Evolutionary conservation across 305 asterid genomes (phyloP).

Genomic region (Fraxinus nigra): DNA sequence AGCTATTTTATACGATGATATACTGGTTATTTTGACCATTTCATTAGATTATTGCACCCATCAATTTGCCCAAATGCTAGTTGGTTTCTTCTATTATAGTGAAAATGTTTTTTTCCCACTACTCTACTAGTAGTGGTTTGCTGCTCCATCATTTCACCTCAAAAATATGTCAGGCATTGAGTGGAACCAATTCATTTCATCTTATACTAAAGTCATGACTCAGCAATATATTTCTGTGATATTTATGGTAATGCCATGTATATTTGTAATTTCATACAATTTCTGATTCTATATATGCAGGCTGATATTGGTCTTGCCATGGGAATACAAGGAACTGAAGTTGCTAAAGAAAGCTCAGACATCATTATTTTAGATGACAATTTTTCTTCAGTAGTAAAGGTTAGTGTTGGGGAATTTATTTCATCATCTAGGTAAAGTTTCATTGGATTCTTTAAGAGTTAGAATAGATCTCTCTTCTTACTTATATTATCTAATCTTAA

Average conservation of each 20-base stretch:
- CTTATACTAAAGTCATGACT: neutral
- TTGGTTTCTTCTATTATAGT: neutral
- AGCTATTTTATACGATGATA: neutral
- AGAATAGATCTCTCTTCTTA: neutral
- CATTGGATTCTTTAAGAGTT: neutral
- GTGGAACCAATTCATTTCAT: neutral
- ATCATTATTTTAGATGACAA: constrained; percentile 89
- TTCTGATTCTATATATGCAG: constrained; percentile 34
- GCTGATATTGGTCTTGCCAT: constrained; percentile 95
- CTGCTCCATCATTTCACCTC: neutral
- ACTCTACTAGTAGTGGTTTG: neutral
- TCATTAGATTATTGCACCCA: neutral
- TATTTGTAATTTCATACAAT: constrained; percentile 7
- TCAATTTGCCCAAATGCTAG: neutral
- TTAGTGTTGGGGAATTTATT: constrained; percentile 27
- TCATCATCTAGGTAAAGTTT: neutral
- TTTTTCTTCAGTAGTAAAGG: constrained; percentile 93
- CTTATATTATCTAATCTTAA: neutral
- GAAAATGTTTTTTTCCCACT: neutral
- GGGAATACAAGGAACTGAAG: constrained; percentile 99
- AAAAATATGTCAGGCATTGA: neutral
- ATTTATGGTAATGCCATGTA: neutral
- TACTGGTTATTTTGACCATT: neutral
- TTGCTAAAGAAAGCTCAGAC: constrained; percentile 96
- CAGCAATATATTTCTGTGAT: neutral